Base-by-base conservation (phyloP, 192 early-diverging fungal species). In the Tieghemiomyces parasiticus region DNA sequence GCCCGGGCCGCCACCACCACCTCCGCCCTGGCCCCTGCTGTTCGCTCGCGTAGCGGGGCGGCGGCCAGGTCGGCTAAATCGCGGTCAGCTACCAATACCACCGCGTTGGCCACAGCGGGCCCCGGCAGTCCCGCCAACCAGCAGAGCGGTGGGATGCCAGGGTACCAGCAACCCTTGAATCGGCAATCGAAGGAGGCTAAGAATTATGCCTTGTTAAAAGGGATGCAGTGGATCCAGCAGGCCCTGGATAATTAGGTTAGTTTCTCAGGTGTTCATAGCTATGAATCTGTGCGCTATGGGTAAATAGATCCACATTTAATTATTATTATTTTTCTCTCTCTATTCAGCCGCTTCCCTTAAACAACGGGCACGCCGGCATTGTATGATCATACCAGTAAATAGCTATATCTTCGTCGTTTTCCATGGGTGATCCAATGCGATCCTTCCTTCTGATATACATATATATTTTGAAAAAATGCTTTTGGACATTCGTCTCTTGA, bases 171-270 rank as follows among this genome's bases (percentile, higher is more conserved):
- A 20, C 50, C 24, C 26, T 25, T 2, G 28, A 34, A 1, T 16
- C 38, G 54, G 29, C 20, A 29, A 9, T 1, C 54, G 2, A 56
- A 29, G 16, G 29, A 56, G 54, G 34, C 54, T 34, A 56, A 56
- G 34, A 56, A 56, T 34, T 56, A 56, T 24, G 54, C 54, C 1
- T 14, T 56, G 32, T 24, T 56, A n/a, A 56, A 56, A 34, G 54
- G 54, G 1, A 56, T 56, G 54, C 54, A 56, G 54, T 56, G 54
- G 54, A 56, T 56, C 33, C 54, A 56, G 54, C 54, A 56, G 54
- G 54, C 54, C 29, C 34, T 56, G 14, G 54, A 56, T 16, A 33
- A 26, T 8, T 56, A 56, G 16, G 6, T 42, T 16, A 6, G 6
- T 42, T 42, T 42, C 16, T 42, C 16, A 10, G 8, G 6, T 42